phyloP scores from a whole-genome alignment of 2,329 filamentous ascomycete species.

The Fusarium verticillioides region DNA sequence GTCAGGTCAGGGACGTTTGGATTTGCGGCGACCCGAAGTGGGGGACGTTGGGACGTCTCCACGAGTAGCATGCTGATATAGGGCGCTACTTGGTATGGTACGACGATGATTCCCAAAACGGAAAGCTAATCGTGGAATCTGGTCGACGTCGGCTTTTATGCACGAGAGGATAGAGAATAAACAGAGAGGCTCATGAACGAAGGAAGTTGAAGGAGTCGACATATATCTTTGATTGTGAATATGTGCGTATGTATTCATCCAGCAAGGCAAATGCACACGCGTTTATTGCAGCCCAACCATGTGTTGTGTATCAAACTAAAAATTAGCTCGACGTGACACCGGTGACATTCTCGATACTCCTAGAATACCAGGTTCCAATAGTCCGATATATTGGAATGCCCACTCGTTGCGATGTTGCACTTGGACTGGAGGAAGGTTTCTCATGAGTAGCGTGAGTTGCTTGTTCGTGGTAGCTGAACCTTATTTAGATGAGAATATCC shows the following conservation, averaged over 20 bases:
- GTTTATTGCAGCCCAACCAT: not conserved
- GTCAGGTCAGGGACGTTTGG: slow-evolving; percentile 33
- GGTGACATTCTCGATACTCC: not conserved
- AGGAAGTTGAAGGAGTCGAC: not conserved
- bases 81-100: slow-evolving; percentile 23
- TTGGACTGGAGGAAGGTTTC: slow-evolving; percentile 12
- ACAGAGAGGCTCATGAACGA: slow-evolving; percentile 1
- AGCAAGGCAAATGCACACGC: not conserved
- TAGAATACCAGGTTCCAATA: not conserved
- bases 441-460: slow-evolving; percentile 20
- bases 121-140: slow-evolving; percentile 41
- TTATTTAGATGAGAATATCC: slow-evolving; percentile 36
- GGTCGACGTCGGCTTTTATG: slow-evolving; percentile 32
- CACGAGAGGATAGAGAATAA: slow-evolving; percentile 10
- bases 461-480: slow-evolving; percentile 32
- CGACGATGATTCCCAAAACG: slow-evolving; percentile 38
- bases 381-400: not conserved
- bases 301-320: not conserved
- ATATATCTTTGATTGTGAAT: slow-evolving; percentile 1
- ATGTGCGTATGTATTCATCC: not conserved
- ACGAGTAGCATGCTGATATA: slow-evolving; percentile 5
- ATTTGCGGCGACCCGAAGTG: slow-evolving; percentile 41
- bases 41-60: slow-evolving; percentile 27
- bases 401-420: not conserved
- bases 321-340: not conserved